Percentiles rank a stretch among this genome's conserved stretches.
Conservation (phyloP, 176 grass and related monocot species). For the Avena insularis region DNA sequence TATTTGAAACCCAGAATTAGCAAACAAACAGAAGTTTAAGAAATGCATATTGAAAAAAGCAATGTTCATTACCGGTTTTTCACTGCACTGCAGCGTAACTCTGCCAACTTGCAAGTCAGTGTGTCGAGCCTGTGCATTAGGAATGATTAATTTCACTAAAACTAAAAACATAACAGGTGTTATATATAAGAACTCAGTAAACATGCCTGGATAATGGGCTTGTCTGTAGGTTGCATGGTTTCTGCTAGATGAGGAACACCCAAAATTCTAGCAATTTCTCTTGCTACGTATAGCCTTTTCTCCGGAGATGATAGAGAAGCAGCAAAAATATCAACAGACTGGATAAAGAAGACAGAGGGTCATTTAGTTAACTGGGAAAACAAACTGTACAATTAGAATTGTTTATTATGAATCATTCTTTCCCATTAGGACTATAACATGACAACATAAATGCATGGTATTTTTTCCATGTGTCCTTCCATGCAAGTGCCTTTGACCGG, state of each 20-base stretch:
- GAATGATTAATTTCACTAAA: slow-evolving; percentile 27
- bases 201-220: slow-evolving; percentile 77
- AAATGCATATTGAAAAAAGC: slow-evolving; percentile 1
- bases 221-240: slow-evolving; percentile 50
- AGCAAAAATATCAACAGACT: slow-evolving; percentile 90
- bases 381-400: background rate
- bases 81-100: slow-evolving; percentile 57
- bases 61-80: slow-evolving; percentile 55
- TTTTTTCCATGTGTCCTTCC: background rate
- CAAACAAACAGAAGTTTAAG: slow-evolving; percentile 24
- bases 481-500: slow-evolving; percentile 20
- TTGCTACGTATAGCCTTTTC: slow-evolving; percentile 63
- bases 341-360: slow-evolving; percentile 30
- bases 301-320: slow-evolving; percentile 65
- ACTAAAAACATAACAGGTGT: slow-evolving; percentile 18
- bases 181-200: slow-evolving; percentile 1
- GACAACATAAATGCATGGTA: background rate
- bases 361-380: background rate
- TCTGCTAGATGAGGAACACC: slow-evolving; percentile 53
- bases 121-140: slow-evolving; percentile 56
- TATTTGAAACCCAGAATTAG: slow-evolving; percentile 28
- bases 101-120: slow-evolving; percentile 84
- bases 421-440: slow-evolving; percentile 25
- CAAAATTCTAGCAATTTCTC: slow-evolving; percentile 71
- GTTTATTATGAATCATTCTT: slow-evolving; percentile 22